These are phyloP conservation scores for Arachnomyces sp. DNA, from an alignment of 2,329 filamentous ascomycete species.

Conservation along the genomic window DNA sequence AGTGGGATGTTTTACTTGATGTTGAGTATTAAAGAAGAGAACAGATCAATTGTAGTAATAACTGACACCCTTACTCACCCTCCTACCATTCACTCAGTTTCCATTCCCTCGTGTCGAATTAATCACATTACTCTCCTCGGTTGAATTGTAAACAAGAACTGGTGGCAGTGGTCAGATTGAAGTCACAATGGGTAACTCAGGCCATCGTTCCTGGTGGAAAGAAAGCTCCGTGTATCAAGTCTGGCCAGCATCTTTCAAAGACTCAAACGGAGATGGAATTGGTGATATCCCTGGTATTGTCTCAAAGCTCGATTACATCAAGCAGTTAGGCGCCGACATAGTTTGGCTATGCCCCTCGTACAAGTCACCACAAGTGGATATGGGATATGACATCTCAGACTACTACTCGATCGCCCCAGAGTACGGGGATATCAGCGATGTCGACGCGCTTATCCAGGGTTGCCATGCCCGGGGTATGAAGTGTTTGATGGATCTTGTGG, in stretches of 20 bases:
- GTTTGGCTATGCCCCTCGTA: slow-evolving; percentile 48
- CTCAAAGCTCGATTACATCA: slow-evolving; percentile 56
- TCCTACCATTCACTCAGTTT: no score
- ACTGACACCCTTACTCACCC: no score
- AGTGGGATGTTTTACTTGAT: no score
- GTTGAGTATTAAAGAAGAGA: no score
- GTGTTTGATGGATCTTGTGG: slow-evolving; percentile 65
- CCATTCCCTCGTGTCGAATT: no score
- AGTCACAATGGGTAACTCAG: slow-evolving; percentile 7
- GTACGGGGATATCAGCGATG: slow-evolving; percentile 59
- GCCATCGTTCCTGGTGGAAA: slow-evolving; percentile 47
- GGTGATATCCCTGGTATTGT: slow-evolving; percentile 59
- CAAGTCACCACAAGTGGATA: slow-evolving; percentile 45
- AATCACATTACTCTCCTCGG: no score
- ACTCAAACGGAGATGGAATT: slow-evolving; percentile 46
- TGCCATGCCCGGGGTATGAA: slow-evolving; percentile 58
- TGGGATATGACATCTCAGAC: slow-evolving; percentile 45
- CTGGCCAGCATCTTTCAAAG: slow-evolving; percentile 51
- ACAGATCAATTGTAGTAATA: no score
- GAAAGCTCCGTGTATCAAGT: slow-evolving; percentile 52
- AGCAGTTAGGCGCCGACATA: slow-evolving; percentile 53
- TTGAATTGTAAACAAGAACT: no score
- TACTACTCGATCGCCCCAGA: slow-evolving; percentile 57
- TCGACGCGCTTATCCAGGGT: slow-evolving; percentile 53
- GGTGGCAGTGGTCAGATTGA: no score